Base-by-base conservation (phyloP, 441 rosid species). In the Monsonia emarginata region DNA sequence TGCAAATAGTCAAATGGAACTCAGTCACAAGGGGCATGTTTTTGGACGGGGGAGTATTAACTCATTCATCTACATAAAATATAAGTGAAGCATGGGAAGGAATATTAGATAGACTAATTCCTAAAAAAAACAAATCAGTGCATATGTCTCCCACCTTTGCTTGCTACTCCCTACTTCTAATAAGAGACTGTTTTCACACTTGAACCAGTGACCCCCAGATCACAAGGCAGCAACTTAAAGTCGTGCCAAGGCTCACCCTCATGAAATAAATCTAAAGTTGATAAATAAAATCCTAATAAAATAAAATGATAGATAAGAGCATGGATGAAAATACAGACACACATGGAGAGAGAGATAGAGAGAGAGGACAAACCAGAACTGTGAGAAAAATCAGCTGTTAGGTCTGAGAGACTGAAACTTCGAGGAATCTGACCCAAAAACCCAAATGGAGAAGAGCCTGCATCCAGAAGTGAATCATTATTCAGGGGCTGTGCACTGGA, bases 401-500 rank as follows among this genome's bases (percentile, higher is more conserved):
- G 75, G 83, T 91, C 99, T 61, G 97, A 89, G 27, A 91, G 91
- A 77, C 97, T 95, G 84, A 95, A 89, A 79, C 68, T 86, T 58
- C 87, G 82, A 74, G 97, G 91, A 69, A 95, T 88, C 69, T 82
- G 88, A 73, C 86, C 84, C 81, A 95, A 73, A 76, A 82, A 82
- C 70, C 97, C 99, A 76, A 81, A 85, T 19, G 88, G 79, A 67
- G 96, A 77, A 69, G 80, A 67, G 72, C 88, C 96, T 31, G 86
- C 84, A 71, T 90, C 97, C 71, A 86, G 70, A 70, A 88, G 84
- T 50, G 86, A 56, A 61, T 91, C 97, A 74, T 79, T 70, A 74
- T 79, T 70, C 69, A 89, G 74, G 61, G 94, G 78, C 67, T 89
- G 98, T 16, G 91, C 79, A 71, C 78, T 84, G 71, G 97, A 84